phyloP scores from a whole-genome alignment of 2,329 filamentous ascomycete species.

The Ascochyta viciae-villosae region DNA sequence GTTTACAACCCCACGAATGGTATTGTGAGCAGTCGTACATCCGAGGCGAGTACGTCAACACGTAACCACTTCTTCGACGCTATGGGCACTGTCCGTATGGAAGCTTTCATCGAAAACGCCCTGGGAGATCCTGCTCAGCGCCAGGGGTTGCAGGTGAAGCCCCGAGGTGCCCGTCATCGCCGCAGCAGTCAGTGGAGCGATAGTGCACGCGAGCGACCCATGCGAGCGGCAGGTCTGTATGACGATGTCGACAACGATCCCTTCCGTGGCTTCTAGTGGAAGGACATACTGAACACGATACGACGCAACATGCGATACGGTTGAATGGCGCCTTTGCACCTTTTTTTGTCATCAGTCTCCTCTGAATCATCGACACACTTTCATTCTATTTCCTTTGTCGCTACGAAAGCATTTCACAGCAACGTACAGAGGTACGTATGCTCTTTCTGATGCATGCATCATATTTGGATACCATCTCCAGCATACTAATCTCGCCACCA shows the following conservation, averaged over 20 bases:
- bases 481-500: background rate
- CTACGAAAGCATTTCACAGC: background rate
- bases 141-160: constrained; percentile 19
- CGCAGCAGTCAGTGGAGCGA: constrained; percentile 48
- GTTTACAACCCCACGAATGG: constrained; percentile 50
- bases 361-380: background rate
- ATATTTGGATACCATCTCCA: background rate
- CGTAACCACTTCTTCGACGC: constrained; percentile 77
- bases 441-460: background rate
- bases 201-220: constrained; percentile 39
- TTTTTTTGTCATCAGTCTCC: background rate
- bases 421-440: background rate
- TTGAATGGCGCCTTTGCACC: background rate
- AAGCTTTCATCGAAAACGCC: constrained; percentile 81
- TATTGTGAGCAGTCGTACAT: constrained; percentile 59
- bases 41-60: constrained; percentile 58
- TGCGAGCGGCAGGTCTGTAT: constrained; percentile 39
- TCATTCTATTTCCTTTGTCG: background rate
- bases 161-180: constrained; percentile 39
- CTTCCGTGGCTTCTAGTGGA: constrained; percentile 44
- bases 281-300: background rate
- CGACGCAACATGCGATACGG: constrained; percentile 3
- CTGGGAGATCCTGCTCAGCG: constrained; percentile 33
- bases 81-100: constrained; percentile 91
- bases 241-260: constrained; percentile 48